Conservation (phyloP, 2,329 filamentous ascomycete genomes). For the Calonectria pteridis region DNA sequence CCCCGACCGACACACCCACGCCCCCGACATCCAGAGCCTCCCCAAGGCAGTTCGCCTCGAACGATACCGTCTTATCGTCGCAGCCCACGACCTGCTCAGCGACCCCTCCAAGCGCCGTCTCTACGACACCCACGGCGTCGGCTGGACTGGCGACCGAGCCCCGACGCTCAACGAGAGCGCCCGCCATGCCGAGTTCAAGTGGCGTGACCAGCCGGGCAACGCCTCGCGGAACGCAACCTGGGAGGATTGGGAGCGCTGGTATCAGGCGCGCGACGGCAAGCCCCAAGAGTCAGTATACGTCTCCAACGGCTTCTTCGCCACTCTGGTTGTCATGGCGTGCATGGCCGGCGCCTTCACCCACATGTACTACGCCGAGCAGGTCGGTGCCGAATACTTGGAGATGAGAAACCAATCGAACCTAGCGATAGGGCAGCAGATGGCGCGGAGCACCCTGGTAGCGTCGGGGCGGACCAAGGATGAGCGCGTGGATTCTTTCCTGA, state of each 20-base stretch:
- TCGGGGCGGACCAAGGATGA: conserved; percentile 69
- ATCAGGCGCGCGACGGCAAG: conserved; percentile 64
- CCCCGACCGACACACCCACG: conserved; percentile 74
- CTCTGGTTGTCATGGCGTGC: conserved; percentile 76
- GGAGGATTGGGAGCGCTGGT: conserved; percentile 96
- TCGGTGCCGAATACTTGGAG: conserved; percentile 73
- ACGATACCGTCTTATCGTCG: conserved; percentile 88
- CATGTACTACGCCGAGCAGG: conserved; percentile 74
- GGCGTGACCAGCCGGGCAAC: conserved; percentile 62
- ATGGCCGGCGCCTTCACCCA: conserved; percentile 80
- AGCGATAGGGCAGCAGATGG: conserved; percentile 72
- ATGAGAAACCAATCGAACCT: conserved; percentile 74
- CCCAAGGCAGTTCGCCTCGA: conserved; percentile 78
- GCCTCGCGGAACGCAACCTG: conserved; percentile 85
- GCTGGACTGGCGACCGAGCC: conserved; percentile 77
- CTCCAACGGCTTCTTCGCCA: conserved; percentile 82
- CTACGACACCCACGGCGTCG: conserved; percentile 85
- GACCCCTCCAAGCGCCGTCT: conserved; percentile 81
- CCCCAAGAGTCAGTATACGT: conserved; percentile 71
- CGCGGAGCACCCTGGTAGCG: conserved; percentile 64
- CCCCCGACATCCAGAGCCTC: conserved; percentile 35
- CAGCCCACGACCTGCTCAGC: conserved; percentile 89
- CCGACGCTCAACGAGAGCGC: conserved; percentile 58
- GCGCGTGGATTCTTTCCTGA: conserved; percentile 82
- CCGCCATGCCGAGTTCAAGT: conserved; percentile 58